A percentile compares a stretch with the other conserved stretches of the same genome.
Evolutionary conservation across 2,329 filamentous ascomycete species (phyloP).

Genomic region (Colletotrichum magnum): DNA sequence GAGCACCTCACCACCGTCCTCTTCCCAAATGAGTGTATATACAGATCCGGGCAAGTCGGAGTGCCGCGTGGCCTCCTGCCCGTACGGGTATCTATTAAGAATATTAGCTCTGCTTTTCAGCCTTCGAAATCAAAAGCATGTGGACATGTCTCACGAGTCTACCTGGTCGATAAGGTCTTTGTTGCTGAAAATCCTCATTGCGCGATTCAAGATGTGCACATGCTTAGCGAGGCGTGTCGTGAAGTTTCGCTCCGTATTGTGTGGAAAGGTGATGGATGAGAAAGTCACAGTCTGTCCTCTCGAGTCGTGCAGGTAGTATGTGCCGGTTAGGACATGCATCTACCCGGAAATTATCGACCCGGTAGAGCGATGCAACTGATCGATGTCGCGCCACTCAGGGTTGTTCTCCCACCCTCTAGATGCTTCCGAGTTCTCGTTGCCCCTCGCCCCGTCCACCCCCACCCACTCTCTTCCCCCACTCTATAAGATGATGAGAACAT

Average conservation of each 20-base stretch:
- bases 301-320: neutral
- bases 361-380: neutral
- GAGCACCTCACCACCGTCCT: constrained; percentile 72
- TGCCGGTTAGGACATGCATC: too few species aligned
- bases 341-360: constrained; percentile 18
- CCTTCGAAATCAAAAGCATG: neutral
- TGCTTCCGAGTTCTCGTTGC: constrained; percentile 17
- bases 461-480: constrained; percentile 5
- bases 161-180: constrained; percentile 68
- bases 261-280: too few species aligned
- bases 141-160: constrained; percentile 63
- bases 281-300: neutral
- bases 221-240: too few species aligned
- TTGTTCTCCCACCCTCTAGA: constrained; percentile 33
- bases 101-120: constrained; percentile 10
- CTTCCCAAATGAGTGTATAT: constrained; percentile 75
- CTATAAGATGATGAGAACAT: too few species aligned
- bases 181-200: constrained; percentile 52
- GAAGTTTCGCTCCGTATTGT: too few species aligned
- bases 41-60: constrained; percentile 71
- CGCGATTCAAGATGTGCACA: neutral
- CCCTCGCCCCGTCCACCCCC: neutral
- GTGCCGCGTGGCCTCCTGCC: constrained; percentile 71
- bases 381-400: neutral
- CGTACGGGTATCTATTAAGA: constrained; percentile 80